phyloP scores from a whole-genome alignment of 208 protist species.

The Blastocrithidia nonstop region DNA sequence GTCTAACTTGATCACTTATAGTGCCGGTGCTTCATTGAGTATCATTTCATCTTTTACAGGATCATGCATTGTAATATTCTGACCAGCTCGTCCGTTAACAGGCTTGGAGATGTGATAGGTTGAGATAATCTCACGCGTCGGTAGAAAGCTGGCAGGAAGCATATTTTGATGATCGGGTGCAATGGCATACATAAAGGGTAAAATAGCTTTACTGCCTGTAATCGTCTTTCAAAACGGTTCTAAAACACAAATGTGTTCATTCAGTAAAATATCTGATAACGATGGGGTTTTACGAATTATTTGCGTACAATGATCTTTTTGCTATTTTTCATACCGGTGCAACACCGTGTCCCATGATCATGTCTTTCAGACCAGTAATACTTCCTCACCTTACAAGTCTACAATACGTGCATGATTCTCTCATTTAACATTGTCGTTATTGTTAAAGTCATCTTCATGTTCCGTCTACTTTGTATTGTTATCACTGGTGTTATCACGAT shows the following conservation, averaged over 20 bases:
- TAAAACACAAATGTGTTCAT: conserved; percentile 46
- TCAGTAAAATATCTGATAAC: conserved; percentile 60
- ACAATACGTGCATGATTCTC: conserved; percentile 26
- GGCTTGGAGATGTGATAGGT: conserved; percentile 53
- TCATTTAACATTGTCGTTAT: conserved; percentile 7
- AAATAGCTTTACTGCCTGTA: conserved; percentile 59
- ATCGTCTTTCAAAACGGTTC: conserved; percentile 73
- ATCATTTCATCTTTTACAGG: conserved; percentile 17
- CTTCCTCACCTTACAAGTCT: conserved; percentile 45
- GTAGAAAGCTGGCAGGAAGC: conserved; percentile 38
- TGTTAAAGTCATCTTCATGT: too few species aligned
- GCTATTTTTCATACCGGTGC: conserved; percentile 23
- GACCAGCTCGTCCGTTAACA: conserved; percentile 56
- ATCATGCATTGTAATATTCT: conserved; percentile 65
- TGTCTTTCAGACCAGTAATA: conserved; percentile 75
- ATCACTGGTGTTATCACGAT: conserved; percentile 3
- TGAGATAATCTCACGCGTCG: conserved; percentile 35
- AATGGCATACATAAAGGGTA: conserved; percentile 54
- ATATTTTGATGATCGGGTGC: conserved; percentile 46
- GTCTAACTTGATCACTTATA: conserved; percentile 4
- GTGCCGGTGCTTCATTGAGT: conserved; percentile 13
- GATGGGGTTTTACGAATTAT: conserved; percentile 10
- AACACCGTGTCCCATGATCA: conserved; percentile 80
- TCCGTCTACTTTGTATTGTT: too few species aligned
- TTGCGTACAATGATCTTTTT: not conserved